Evolutionary conservation across 2,329 filamentous ascomycete genomes (phyloP).

Genomic region (Botrytis hyacinthi): DNA sequence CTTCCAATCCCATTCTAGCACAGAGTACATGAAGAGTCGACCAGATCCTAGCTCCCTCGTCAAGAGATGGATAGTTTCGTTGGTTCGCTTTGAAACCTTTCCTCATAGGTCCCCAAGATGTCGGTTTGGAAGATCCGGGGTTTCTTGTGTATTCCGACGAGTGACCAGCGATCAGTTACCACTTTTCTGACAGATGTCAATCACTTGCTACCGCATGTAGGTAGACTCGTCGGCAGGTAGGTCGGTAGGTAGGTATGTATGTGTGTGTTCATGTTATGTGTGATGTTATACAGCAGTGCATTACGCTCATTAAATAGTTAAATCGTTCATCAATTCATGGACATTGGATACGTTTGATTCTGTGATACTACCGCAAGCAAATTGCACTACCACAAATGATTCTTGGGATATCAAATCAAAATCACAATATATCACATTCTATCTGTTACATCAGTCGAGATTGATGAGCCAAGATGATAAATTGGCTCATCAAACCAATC

Average conservation of each 20-base stretch:
- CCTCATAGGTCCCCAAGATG: neutral
- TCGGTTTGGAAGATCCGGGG: conserved; percentile 8
- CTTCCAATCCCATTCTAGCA: neutral
- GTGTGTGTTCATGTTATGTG: neutral
- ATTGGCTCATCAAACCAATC: neutral
- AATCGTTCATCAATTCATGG: neutral
- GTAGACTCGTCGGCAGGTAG: neutral
- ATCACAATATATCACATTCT: neutral
- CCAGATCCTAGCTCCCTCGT: neutral
- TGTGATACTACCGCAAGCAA: no score
- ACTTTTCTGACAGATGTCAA: conserved; percentile 1
- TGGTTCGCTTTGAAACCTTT: neutral
- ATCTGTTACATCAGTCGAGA: neutral
- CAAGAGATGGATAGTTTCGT: neutral
- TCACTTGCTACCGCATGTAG: neutral
- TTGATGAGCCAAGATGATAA: neutral
- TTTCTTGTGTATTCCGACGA: neutral
- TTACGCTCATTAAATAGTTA: neutral
- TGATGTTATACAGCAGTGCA: neutral
- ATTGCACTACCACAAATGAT: neutral
- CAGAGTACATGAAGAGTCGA: neutral
- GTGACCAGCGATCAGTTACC: neutral
- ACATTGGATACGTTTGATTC: neutral
- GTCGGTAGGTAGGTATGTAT: no score
- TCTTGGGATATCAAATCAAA: neutral